A percentile compares a stretch with the other conserved stretches of the same genome.
These are phyloP conservation scores for Fusarium keratoplasticum DNA, from an alignment of 2,329 filamentous ascomycete genomes.

Conservation along the genomic window DNA sequence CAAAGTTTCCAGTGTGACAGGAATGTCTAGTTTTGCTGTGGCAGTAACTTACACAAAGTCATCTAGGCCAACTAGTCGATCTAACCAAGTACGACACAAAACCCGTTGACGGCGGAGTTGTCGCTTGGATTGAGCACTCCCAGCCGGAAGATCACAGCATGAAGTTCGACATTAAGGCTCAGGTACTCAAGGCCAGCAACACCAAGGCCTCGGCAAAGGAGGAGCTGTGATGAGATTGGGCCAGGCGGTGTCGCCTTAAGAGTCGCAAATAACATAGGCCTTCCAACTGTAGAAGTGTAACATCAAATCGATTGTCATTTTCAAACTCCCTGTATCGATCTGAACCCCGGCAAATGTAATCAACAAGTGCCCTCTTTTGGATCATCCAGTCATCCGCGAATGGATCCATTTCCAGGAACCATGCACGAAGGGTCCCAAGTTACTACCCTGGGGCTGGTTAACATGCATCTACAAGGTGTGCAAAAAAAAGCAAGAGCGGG, in stretches of 20 bases:
- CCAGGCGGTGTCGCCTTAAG: background rate
- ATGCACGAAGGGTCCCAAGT: slow-evolving; percentile 21
- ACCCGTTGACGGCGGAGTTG: slow-evolving; percentile 42
- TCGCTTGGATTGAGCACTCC: slow-evolving; percentile 48
- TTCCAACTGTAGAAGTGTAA: background rate
- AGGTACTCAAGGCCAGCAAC: slow-evolving; percentile 47
- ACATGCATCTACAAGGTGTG: background rate
- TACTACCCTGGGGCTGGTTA: slow-evolving; percentile 1
- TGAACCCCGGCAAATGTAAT: background rate
- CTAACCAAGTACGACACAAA: slow-evolving; percentile 45
- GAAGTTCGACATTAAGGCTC: slow-evolving; percentile 51
- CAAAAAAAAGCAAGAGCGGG: slow-evolving; percentile 16
- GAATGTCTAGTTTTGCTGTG: background rate
- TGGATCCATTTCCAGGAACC: background rate
- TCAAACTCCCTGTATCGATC: background rate
- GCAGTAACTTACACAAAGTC: slow-evolving; percentile 5
- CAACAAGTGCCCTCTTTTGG: background rate
- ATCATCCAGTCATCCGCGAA: background rate
- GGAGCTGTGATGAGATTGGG: slow-evolving; percentile 35
- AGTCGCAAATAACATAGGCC: background rate
- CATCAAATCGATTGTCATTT: background rate
- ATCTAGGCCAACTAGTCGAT: slow-evolving; percentile 44
- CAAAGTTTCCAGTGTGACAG: background rate
- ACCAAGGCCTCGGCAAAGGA: slow-evolving; percentile 34
- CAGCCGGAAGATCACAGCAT: slow-evolving; percentile 47